Conservation (phyloP, 441 rosid genomes). For the Euphorbia celastroides region DNA sequence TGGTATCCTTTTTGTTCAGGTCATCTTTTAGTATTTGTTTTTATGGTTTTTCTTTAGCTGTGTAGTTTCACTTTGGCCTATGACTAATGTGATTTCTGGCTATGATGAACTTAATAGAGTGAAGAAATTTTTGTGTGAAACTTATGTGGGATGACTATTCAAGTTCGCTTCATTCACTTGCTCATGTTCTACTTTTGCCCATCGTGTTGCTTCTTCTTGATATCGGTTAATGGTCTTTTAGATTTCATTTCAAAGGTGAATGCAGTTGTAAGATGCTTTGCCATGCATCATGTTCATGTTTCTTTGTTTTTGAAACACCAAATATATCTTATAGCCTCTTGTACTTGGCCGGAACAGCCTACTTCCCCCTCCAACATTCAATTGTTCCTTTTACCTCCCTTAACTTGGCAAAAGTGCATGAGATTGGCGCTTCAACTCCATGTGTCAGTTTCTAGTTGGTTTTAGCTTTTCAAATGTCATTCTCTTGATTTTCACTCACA, state of each 20-base stretch:
- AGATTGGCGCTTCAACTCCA: no score
- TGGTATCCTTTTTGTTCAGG: constrained; percentile 60
- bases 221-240: not conserved
- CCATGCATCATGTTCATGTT: not conserved
- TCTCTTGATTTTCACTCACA: no score
- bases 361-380: no score
- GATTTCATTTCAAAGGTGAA: not conserved
- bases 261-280: not conserved
- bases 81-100: constrained; percentile 9
- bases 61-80: not conserved
- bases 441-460: no score
- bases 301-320: not conserved
- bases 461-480: no score
- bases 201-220: not conserved
- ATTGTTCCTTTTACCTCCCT: no score
- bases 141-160: not conserved
- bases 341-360: no score
- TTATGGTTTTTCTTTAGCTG: not conserved
- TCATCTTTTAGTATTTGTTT: not conserved
- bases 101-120: not conserved
- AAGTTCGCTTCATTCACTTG: not conserved
- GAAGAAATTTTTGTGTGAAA: not conserved
- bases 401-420: no score
- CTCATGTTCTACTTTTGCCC: not conserved
- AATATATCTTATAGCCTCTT: no score